Percentiles rank a stretch among this genome's conserved stretches.
These are phyloP conservation scores for Podospora sp. DNA, from an alignment of 495 filamentous ascomycete genomes.

Conservation along the genomic window DNA sequence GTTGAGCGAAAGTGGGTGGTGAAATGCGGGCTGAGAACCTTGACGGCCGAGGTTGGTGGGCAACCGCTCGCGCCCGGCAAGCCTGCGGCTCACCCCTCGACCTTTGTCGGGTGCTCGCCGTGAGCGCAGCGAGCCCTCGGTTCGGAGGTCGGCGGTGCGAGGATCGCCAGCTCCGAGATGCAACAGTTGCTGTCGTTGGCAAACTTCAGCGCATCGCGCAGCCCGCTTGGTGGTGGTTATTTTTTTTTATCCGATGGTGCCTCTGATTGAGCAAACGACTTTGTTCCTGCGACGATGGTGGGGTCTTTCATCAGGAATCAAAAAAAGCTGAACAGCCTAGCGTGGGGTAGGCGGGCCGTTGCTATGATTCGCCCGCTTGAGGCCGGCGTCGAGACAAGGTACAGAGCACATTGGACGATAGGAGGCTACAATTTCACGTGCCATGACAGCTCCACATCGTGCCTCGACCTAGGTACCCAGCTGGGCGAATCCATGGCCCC, in stretches of 20 bases:
- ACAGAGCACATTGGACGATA: not conserved
- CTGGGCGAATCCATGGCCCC: not conserved
- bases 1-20: slow-evolving; percentile 8
- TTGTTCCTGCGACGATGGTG: not conserved
- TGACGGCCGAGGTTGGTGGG: slow-evolving; percentile 20
- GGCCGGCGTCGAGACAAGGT: not conserved
- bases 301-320: not conserved
- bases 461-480: not conserved
- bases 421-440: not conserved
- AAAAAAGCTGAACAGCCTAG: not conserved
- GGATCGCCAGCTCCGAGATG: no score
- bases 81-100: not conserved
- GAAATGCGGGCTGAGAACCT: slow-evolving; percentile 28
- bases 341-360: not conserved
- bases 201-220: not conserved
- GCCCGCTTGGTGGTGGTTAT: not conserved
- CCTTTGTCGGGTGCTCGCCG: not conserved
- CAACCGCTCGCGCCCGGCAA: not conserved
- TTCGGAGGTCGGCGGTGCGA: not conserved
- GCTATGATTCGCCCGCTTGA: not conserved
- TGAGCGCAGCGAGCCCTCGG: not conserved
- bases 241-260: not conserved
- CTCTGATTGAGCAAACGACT: not conserved
- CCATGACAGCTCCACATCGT: not conserved
- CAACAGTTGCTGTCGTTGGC: not conserved